Evolutionary conservation across 768 basidiomycete genomes (phyloP).

Genomic region (Amanita inopinata): DNA sequence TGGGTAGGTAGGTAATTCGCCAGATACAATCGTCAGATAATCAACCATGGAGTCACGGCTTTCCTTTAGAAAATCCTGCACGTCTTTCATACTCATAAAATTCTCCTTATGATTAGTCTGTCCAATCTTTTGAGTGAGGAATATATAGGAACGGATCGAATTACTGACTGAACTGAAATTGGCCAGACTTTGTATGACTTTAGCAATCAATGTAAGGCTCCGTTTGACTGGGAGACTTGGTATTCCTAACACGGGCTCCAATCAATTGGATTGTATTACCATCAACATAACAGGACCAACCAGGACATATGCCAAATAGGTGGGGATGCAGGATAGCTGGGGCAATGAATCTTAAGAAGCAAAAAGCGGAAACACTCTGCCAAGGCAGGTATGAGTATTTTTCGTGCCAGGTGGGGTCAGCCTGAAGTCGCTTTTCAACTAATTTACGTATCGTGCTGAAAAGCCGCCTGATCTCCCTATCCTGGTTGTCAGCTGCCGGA

Average conservation of each 20-base stretch:
- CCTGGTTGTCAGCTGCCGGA: slow-evolving; percentile 1
- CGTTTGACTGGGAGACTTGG: slow-evolving; percentile 61
- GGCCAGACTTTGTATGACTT: slow-evolving; percentile 83
- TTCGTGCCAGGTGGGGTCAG: slow-evolving; percentile 29
- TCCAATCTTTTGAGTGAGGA: neutral
- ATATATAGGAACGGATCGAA: neutral
- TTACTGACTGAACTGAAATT: slow-evolving; percentile 65
- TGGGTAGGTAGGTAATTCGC: slow-evolving; percentile 19
- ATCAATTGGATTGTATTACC: slow-evolving; percentile 8
- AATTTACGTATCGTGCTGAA: slow-evolving; percentile 63
- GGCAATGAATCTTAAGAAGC: slow-evolving; percentile 83
- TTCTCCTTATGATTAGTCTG: slow-evolving; percentile 67
- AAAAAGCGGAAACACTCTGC: slow-evolving; percentile 84
- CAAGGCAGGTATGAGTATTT: slow-evolving; percentile 50
- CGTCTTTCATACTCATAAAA: slow-evolving; percentile 56
- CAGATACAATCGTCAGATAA: slow-evolving; percentile 64
- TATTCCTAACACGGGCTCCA: slow-evolving; percentile 39
- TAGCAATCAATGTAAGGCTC: slow-evolving; percentile 77
- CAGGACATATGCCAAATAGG: slow-evolving; percentile 68
- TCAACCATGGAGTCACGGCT: slow-evolving; percentile 66
- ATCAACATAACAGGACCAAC: slow-evolving; percentile 27
- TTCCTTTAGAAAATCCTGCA: slow-evolving; percentile 63
- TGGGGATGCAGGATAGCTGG: slow-evolving; percentile 88
- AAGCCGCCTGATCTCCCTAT: slow-evolving; percentile 62
- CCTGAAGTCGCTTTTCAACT: slow-evolving; percentile 56